These are phyloP conservation scores for Sugiyamaella americana DNA, from an alignment of 805 yeast genomes.

Conservation along the genomic window DNA sequence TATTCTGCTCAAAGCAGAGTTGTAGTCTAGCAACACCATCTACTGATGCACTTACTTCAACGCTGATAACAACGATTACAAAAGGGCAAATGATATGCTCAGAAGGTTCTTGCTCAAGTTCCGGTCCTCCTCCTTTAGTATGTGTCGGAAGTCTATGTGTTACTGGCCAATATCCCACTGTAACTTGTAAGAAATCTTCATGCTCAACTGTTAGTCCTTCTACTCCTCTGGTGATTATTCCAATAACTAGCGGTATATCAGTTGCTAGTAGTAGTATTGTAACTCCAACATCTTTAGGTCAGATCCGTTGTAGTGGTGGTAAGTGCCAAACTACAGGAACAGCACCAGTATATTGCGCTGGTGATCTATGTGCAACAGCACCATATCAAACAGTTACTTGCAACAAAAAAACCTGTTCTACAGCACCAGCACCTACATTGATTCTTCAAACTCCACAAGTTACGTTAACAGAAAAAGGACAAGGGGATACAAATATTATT, in stretches of 20 bases:
- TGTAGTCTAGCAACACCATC: not conserved
- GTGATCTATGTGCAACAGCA: not conserved
- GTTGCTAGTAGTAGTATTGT: not conserved
- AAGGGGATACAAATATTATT: not conserved
- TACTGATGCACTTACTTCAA: not conserved
- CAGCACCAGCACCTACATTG: not conserved
- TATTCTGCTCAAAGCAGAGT: not conserved
- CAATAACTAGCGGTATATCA: not conserved
- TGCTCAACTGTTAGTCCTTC: not conserved
- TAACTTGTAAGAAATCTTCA: not conserved
- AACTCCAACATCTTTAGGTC: not conserved
- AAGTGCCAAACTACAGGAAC: not conserved
- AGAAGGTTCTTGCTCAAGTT: not conserved
- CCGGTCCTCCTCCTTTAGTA: not conserved
- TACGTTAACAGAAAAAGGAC: not conserved
- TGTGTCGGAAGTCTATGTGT: not conserved
- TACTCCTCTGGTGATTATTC: not conserved
- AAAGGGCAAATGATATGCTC: conserved; percentile 1
- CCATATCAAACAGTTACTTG: not conserved
- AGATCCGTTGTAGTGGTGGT: not conserved
- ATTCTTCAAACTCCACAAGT: not conserved
- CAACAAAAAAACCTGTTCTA: not conserved
- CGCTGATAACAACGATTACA: not conserved
- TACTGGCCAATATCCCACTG: conserved; percentile 1
- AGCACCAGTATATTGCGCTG: not conserved